Evolutionary conservation across 345 rosid genomes (phyloP).

Genomic region (Noccaea caerulescens): DNA sequence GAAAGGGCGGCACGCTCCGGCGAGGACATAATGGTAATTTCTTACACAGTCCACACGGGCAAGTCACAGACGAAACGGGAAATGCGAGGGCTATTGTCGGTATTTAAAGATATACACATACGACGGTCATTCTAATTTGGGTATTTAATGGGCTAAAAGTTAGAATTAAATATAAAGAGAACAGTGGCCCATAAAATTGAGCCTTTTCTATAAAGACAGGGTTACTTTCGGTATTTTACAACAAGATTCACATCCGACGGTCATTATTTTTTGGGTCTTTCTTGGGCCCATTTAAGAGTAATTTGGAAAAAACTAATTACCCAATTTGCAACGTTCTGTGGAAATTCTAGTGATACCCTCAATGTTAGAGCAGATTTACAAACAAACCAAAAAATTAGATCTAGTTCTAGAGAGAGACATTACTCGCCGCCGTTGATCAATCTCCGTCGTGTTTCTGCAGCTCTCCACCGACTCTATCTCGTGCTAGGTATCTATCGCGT

Average conservation of each 20-base stretch:
- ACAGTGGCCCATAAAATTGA: not conserved
- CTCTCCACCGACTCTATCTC: not conserved
- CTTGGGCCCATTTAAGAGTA: not conserved
- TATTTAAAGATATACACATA: not conserved
- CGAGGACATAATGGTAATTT: slow-evolving; percentile 62
- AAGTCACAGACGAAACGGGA: not conserved
- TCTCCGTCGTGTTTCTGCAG: slow-evolving; percentile 15
- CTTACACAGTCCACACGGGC: not conserved
- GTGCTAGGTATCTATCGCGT: not conserved
- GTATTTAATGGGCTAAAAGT: slow-evolving; percentile 14
- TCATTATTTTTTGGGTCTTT: not conserved
- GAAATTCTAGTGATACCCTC: not conserved
- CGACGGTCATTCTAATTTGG: slow-evolving; percentile 16
- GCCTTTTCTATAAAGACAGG: not conserved
- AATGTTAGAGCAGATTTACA: not conserved
- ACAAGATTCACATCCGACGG: not conserved
- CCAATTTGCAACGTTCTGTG: too few relatives aligned
- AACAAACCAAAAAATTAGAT: slow-evolving; percentile 15
- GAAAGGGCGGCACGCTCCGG: slow-evolving; percentile 66
- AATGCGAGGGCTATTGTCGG: slow-evolving; percentile 20
- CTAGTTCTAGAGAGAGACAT: not conserved
- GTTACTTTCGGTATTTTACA: not conserved
- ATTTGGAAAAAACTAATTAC: not conserved
- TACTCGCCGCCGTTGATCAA: slow-evolving; percentile 16
- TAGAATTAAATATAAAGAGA: not conserved